Evolutionary conservation across 805 yeast species (phyloP).

Genomic region (Saturnispora quitensis): DNA sequence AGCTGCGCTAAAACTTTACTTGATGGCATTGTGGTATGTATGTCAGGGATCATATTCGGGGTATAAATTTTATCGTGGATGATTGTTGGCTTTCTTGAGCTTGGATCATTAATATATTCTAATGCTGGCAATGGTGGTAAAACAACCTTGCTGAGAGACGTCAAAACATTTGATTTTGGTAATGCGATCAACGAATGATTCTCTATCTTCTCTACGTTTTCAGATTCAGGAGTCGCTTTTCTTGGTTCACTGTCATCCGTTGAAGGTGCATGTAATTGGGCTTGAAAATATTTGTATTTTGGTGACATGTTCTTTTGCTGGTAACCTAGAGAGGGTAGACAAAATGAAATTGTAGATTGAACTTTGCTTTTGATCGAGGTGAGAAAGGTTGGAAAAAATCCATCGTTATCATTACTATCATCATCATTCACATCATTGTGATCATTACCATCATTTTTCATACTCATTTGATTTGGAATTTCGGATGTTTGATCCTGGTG

Average conservation of each 20-base stretch:
- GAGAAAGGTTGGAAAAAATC: conserved; percentile 1
- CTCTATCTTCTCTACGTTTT: conserved; percentile 8
- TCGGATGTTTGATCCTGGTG: conserved; percentile 15
- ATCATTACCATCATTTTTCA: conserved; percentile 5
- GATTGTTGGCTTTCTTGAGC: conserved; percentile 48
- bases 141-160: conserved; percentile 68
- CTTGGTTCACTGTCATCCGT: conserved; percentile 9
- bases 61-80: conserved; percentile 77
- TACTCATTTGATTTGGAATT: conserved; percentile 24
- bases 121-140: conserved; percentile 73
- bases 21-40: conserved; percentile 24
- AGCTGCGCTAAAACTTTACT: conserved; percentile 18
- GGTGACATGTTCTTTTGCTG: conserved; percentile 14
- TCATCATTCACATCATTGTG: neutral
- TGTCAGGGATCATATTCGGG: conserved; percentile 39
- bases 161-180: conserved; percentile 69
- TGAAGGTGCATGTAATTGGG: conserved; percentile 5
- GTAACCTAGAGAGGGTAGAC: conserved; percentile 28
- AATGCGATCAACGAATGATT: conserved; percentile 19
- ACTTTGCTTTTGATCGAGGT: conserved; percentile 22
- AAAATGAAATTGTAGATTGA: conserved; percentile 35
- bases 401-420: neutral
- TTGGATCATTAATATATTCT: conserved; percentile 61
- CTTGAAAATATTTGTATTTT: conserved; percentile 26
- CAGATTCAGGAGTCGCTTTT: conserved; percentile 11